A percentile compares a stretch with the other conserved stretches of the same genome.
Conservation (phyloP, 495 filamentous ascomycete species). For the Hypoxylon fragiforme region DNA sequence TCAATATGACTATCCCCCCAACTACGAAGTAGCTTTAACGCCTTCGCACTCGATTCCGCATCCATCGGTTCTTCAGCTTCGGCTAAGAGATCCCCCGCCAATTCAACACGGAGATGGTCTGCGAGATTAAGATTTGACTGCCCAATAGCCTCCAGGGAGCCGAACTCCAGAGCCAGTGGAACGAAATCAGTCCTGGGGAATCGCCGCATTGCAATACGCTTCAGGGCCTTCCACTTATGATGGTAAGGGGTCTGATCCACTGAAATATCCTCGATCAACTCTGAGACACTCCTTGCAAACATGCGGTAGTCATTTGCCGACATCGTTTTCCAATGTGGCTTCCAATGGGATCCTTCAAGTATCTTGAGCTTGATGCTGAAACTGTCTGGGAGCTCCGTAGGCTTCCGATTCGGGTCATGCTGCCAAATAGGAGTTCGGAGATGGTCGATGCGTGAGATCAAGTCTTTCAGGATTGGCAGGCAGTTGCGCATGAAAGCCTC, state of each 20-base stretch:
- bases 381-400: background rate
- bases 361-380: constrained; percentile 5
- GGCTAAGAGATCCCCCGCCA: constrained; percentile 6
- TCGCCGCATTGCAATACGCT: background rate
- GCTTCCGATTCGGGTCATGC: background rate
- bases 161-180: constrained; percentile 3
- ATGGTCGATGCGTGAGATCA: background rate
- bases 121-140: background rate
- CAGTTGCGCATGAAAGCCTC: background rate
- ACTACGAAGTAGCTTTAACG: background rate
- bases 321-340: background rate
- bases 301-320: background rate
- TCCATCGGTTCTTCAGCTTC: background rate
- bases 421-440: background rate
- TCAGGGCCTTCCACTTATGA: background rate
- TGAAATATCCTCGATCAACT: background rate
- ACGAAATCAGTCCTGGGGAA: background rate
- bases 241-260: background rate
- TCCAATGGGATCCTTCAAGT: constrained; percentile 7
- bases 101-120: constrained; percentile 14
- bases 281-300: constrained; percentile 1
- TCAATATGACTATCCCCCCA: constrained; percentile 1
- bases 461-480: background rate
- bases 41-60: background rate
- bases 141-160: background rate